A percentile compares a stretch with the other conserved stretches of the same genome.
Evolutionary conservation across 2,329 filamentous ascomycete species (phyloP).

Genomic region (Aspergillus uvarum): DNA sequence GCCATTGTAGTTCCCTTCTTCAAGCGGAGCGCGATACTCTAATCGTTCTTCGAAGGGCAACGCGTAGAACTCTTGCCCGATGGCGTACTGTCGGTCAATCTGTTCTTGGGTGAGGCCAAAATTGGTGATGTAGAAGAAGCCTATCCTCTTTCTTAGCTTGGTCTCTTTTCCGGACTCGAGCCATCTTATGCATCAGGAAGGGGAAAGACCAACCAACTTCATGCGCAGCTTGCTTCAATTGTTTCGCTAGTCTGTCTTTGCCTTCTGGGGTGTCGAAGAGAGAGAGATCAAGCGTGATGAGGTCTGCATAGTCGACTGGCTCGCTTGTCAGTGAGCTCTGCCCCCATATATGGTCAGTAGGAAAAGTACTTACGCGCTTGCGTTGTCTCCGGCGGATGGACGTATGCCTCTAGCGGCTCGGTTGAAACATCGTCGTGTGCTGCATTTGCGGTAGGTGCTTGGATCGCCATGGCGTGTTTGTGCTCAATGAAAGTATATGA

Average conservation of each 20-base stretch:
- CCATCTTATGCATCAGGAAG: not conserved
- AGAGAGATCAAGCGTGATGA: constrained; percentile 56
- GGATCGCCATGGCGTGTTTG: not conserved
- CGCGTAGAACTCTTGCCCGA: constrained; percentile 57
- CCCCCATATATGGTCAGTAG: not conserved
- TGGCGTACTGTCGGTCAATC: constrained; percentile 60
- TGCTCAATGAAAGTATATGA: not conserved
- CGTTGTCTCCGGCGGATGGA: not conserved
- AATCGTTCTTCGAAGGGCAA: constrained; percentile 57
- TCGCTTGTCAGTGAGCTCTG: not conserved
- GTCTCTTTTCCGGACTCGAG: not conserved
- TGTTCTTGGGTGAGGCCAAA: constrained; percentile 58
- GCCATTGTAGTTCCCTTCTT: constrained; percentile 57
- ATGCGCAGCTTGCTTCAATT: constrained; percentile 55
- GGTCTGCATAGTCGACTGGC: constrained; percentile 41
- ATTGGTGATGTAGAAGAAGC: constrained; percentile 64
- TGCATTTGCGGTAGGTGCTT: not conserved
- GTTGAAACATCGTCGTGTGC: not conserved
- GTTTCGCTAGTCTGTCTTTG: constrained; percentile 53
- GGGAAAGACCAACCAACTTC: constrained; percentile 31
- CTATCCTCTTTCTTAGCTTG: constrained; percentile 20
- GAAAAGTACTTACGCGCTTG: not conserved
- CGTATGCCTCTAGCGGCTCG: not conserved
- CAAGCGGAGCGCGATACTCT: constrained; percentile 52
- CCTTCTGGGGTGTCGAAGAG: constrained; percentile 55